phyloP scores from a whole-genome alignment of 805 yeast genomes.

The Pichia membranifaciens region DNA sequence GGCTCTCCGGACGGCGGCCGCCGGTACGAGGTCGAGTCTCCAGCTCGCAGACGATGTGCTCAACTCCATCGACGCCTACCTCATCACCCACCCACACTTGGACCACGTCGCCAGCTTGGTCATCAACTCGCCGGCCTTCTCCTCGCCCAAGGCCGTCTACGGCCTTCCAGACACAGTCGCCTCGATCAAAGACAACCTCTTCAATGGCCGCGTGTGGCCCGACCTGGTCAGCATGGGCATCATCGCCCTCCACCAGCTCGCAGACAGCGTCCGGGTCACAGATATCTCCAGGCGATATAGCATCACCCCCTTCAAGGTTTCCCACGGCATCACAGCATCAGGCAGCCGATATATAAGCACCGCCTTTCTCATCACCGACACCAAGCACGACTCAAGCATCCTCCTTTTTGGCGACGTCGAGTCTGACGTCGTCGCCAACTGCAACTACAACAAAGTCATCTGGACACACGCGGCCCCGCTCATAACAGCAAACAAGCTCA shows the following conservation, averaged over 20 bases:
- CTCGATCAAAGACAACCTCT: conserved; percentile 49
- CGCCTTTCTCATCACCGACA: conserved; percentile 48
- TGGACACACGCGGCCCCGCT: conserved; percentile 54
- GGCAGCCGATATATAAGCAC: conserved; percentile 41
- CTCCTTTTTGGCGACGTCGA: conserved; percentile 84
- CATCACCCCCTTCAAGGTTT: conserved; percentile 36
- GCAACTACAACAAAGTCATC: conserved; percentile 35
- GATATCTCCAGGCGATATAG: conserved; percentile 31
- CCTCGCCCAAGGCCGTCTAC: conserved; percentile 36
- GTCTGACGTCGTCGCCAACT: conserved; percentile 46
- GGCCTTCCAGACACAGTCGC: conserved; percentile 51
- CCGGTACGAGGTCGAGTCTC: not conserved
- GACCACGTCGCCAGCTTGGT: conserved; percentile 72
- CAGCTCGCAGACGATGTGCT: conserved; percentile 23
- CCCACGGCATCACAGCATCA: conserved; percentile 29
- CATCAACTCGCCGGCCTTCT: conserved; percentile 61
- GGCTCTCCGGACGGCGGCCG: not conserved
- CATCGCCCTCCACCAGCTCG: conserved; percentile 22
- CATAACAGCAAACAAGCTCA: conserved; percentile 37
- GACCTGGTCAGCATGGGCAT: conserved; percentile 38
- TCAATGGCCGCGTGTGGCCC: conserved; percentile 83
- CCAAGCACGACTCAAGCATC: conserved; percentile 31
- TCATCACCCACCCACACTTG: conserved; percentile 77
- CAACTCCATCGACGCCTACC: conserved; percentile 36
- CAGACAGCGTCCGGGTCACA: not conserved